Base-by-base conservation (phyloP, 2,329 filamentous ascomycete species). In the Ophiostoma australiae region DNA sequence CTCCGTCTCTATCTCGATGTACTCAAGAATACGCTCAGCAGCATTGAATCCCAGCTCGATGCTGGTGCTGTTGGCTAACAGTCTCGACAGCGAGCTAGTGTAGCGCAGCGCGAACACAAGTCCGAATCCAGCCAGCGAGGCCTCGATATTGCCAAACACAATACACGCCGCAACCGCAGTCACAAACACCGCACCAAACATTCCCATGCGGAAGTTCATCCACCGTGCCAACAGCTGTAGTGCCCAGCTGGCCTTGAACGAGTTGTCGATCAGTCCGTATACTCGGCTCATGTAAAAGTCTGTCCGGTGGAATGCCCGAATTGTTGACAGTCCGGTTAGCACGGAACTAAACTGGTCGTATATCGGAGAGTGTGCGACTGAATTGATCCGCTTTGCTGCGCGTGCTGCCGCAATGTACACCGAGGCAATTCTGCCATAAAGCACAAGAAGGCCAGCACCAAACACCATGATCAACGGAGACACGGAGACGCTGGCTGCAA, bases 1-100 rank as follows among this genome's bases (percentile, higher is more conserved):
- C 73, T 81, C 80, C 2, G 78, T 79, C 74, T 77, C 76, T 67
- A 82, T 77, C 37, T 80, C 77, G 1, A 79, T 76, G 75, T 82
- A 83, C 73, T 83, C 81, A n/a, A 82, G 70, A 7, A 82, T 78
- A n/a, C 81, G 76, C 74, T 83, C 81, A 15, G 78, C 78, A 5
- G 80, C 78, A 70, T 82, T 82, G 79, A 82, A 82, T 10, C 77
- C 78, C 41, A 81, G 75, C 75, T 83, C 81, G 6, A 81, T 76
- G 27, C 77, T 78, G 0, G 79, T 78, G 74, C 80, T 77, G 58
- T 78, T 77, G 52, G 78, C 76, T 4, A 82, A 76, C 20, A 80
- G 75, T n/a, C 75, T 75, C 0, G 77, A 78, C 68, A 82, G 70
- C 1, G 77, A 76, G 31, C 75, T 76, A 6, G 78, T 79, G 72